A percentile compares a stretch with the other conserved stretches of the same genome.
Conservation (phyloP, 2,329 filamentous ascomycete genomes). For the Chalara sp. region DNA sequence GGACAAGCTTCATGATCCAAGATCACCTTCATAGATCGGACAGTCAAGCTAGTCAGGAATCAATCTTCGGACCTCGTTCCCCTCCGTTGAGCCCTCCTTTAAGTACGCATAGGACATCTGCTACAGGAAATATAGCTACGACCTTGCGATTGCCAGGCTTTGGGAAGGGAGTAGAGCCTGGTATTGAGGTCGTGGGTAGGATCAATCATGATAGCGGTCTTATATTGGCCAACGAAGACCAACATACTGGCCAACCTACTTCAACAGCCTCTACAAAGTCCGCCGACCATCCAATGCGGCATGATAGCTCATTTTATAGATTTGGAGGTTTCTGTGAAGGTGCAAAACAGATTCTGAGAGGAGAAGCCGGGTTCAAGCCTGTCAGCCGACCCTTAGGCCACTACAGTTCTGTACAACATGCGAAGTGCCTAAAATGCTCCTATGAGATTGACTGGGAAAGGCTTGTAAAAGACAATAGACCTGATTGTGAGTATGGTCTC, state of each 20-base stretch:
- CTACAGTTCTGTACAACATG: conserved; percentile 22
- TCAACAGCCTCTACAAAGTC: conserved; percentile 18
- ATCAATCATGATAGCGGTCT: conserved; percentile 13
- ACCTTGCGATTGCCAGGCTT: conserved; percentile 17
- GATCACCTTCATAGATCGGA: conserved; percentile 9
- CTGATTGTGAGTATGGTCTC: conserved; percentile 13
- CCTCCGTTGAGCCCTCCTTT: conserved; percentile 15
- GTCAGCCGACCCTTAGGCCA: conserved; percentile 24
- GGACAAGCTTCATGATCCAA: conserved; percentile 17
- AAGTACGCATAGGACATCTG: conserved; percentile 12
- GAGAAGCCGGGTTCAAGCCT: conserved; percentile 23
- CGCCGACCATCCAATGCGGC: conserved; percentile 20
- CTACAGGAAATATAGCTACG: conserved; percentile 11
- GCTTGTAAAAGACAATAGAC: conserved; percentile 22
- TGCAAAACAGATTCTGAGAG: conserved; percentile 19
- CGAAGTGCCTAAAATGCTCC: conserved; percentile 23
- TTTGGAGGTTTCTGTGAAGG: conserved; percentile 27
- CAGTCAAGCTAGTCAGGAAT: conserved; percentile 16
- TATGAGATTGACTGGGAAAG: conserved; percentile 25
- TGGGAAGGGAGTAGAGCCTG: conserved; percentile 17
- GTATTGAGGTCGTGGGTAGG: conserved; percentile 17
- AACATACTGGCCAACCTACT: neutral
- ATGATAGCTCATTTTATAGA: conserved; percentile 25
- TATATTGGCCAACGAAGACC: conserved; percentile 5
- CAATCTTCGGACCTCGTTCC: conserved; percentile 16